Conservation (phyloP, 1,139 yeast species). For the Hemisphaericaspora xylanilytica region DNA sequence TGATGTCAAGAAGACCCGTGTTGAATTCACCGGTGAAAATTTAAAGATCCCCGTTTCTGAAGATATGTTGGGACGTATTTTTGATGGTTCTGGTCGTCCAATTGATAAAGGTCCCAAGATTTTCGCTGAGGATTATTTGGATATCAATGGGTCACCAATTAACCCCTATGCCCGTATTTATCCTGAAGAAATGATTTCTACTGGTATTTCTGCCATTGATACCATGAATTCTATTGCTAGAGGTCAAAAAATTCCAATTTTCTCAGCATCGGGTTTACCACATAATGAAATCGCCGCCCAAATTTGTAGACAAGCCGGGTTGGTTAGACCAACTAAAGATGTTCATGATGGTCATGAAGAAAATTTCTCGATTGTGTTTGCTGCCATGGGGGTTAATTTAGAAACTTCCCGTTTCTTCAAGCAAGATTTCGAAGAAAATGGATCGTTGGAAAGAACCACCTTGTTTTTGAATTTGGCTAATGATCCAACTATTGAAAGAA, state of each 20-base stretch:
- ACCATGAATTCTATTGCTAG: conserved; percentile 99
- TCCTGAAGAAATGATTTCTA: conserved; percentile 99
- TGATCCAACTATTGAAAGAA: conserved; percentile 99
- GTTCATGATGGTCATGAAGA: conserved; percentile 99
- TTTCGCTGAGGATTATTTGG: conserved; percentile 96
- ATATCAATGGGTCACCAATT: conserved; percentile 97
- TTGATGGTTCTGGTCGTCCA: conserved; percentile 98
- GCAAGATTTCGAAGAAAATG: conserved; percentile 99
- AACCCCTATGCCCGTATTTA: conserved; percentile 97
- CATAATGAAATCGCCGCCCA: conserved; percentile 99
- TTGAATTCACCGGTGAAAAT: conserved; percentile 94
- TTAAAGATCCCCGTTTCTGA: conserved; percentile 94
- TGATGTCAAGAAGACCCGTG: conserved; percentile 95
- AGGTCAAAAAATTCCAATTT: conserved; percentile 98
- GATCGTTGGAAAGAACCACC: conserved; percentile 95
- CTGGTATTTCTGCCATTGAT: conserved; percentile 97
- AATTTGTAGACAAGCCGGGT: conserved; percentile 99
- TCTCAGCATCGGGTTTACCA: conserved; percentile 98
- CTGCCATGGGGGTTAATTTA: conserved; percentile 68
- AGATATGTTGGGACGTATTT: conserved; percentile 95
- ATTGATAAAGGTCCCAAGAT: conserved; percentile 98
- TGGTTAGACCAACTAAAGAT: conserved; percentile 98
- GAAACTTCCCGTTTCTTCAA: conserved; percentile 61
- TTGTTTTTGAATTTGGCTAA: conserved; percentile 96
- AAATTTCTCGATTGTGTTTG: conserved; percentile 97